Evolutionary conservation across 108 stramenopile genomes (phyloP), one percentile per base, ranked within the genome.

Genomic region (Fragilaria radians): DNA sequence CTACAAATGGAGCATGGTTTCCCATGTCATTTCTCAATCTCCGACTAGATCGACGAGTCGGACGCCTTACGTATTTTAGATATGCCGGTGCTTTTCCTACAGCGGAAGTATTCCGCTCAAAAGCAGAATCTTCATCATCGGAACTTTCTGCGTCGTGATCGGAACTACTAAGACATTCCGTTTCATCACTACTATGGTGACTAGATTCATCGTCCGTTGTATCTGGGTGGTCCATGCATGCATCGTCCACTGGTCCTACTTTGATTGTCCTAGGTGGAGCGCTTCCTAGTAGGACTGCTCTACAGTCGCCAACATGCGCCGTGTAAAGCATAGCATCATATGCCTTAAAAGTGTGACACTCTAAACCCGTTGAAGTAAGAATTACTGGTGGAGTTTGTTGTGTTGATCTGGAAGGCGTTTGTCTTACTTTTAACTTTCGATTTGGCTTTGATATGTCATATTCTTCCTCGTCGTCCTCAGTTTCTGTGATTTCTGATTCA

Each of bases 261-360:
- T 90, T 85, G 70, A 89, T 83, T n/a, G 84, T 85, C 28, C 80
- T 79, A 0, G 84, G 88, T 28, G 88, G 88, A 3, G 84, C 81
- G 18, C 76, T 76, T 36, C 85, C 83, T 24, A 90, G 54, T 74
- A 93, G 73, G 7, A 89, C 88, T 18, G 91, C 91, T 9, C 91
- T 67, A 54, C 91, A 93, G 53, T 93, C 91, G 5, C 91, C 91
- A 34, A 84, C 83, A 71, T 89, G 86, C 28, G 85, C 86, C 1
- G 91, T 85, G 68, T 89, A 87, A 33, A 91, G 59, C 62, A 88
- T 70, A 4, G 90, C 86, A 61, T 87, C 85, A 52, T 85, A 76
- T 14, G 89, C 81, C 28, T 78, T 70, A 56, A 86, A 86, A 29
- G 76, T 80, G 63, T 89, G 85, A 57, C 88, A 84, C 31, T 74